Evolutionary conservation across 495 filamentous ascomycete species (phyloP).

Genomic region (Penicillium lagena): DNA sequence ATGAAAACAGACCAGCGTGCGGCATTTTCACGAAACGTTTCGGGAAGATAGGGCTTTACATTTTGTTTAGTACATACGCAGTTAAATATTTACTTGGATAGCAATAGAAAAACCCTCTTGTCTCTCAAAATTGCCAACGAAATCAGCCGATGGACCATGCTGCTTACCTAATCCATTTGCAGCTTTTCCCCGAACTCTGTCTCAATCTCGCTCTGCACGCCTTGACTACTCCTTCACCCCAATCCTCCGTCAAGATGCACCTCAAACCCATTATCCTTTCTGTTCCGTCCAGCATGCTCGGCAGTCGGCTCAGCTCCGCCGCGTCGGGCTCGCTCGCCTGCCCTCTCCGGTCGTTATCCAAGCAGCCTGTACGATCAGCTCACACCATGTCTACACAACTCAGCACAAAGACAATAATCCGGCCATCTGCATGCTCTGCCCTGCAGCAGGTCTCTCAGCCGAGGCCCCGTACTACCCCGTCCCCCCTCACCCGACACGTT

Average conservation of each 20-base stretch:
- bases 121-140: too few relatives aligned
- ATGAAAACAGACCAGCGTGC: too few relatives aligned
- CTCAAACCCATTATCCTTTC: conserved; percentile 19
- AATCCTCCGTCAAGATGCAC: conserved; percentile 11
- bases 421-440: conserved; percentile 4
- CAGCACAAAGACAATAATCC: conserved; percentile 7
- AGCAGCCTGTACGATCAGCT: conserved; percentile 7
- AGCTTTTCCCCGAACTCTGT: too few relatives aligned
- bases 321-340: conserved; percentile 14
- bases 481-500: conserved; percentile 23
- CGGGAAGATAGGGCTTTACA: too few relatives aligned
- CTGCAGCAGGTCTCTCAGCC: conserved; percentile 14
- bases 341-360: conserved; percentile 5
- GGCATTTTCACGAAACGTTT: too few relatives aligned
- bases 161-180: too few relatives aligned
- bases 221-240: too few relatives aligned
- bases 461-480: conserved; percentile 9
- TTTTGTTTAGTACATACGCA: too few relatives aligned
- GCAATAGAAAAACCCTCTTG: too few relatives aligned
- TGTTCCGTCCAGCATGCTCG: conserved; percentile 22
- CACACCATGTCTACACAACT: conserved; percentile 14
- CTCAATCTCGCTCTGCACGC: too few relatives aligned
- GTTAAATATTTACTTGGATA: too few relatives aligned
- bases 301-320: conserved; percentile 18
- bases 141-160: too few relatives aligned